phyloP scores from a whole-genome alignment of 2,329 filamentous ascomycete species.

The Aureobasidium namibiae region DNA sequence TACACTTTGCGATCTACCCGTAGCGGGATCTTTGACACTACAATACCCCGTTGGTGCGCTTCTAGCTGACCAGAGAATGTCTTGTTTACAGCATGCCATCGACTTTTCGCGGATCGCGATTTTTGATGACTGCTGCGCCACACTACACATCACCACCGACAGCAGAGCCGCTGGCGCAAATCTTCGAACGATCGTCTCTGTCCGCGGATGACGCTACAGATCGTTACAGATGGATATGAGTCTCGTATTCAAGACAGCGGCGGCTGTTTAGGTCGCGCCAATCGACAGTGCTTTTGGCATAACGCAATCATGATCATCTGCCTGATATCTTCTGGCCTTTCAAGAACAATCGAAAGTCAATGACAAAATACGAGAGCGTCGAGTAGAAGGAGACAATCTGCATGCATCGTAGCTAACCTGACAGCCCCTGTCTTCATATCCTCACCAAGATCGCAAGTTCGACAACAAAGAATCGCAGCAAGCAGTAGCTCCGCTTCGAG shows the following conservation, averaged over 20 bases:
- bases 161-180: neutral
- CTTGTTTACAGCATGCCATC: neutral
- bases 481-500: neutral
- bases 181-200: neutral
- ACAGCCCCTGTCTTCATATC: neutral
- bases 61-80: slow-evolving; percentile 6
- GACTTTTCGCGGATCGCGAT: neutral
- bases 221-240: too few species aligned
- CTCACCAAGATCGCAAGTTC: neutral
- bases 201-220: neutral
- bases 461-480: neutral
- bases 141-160: slow-evolving; percentile 5
- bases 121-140: slow-evolving; percentile 5
- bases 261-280: neutral
- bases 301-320: neutral
- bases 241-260: neutral
- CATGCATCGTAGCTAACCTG: too few species aligned
- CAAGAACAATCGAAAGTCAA: neutral
- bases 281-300: too few species aligned
- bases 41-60: slow-evolving; percentile 1
- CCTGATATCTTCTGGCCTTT: neutral
- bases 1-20: slow-evolving; percentile 4
- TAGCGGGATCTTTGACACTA: neutral
- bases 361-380: neutral
- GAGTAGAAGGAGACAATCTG: neutral